Evolutionary conservation across 495 filamentous ascomycete species (phyloP), one percentile per base, ranked within the genome.

Genomic region (Podospora sp.): DNA sequence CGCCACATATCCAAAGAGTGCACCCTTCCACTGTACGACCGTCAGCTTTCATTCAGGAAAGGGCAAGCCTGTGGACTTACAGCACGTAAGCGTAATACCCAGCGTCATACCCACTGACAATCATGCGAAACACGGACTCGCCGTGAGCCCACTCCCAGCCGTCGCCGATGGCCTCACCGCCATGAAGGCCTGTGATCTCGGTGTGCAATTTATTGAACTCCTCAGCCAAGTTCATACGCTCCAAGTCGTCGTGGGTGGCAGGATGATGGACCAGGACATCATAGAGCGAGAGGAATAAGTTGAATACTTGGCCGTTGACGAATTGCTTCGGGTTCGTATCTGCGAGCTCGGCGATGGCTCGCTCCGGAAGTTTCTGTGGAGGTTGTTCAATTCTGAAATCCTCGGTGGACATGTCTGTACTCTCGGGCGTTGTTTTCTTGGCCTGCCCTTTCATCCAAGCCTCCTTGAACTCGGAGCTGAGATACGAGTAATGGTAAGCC

Each of bases 251-350:
- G 70, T 86, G 84, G 70, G 75, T 82, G 40, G 73, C 68, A 12
- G 84, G 83, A 67, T 84, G 75, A 74, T 87, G 84, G 20, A 87
- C 78, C 12, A 79, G 78, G 82, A 86, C 85, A 66, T 87, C 85
- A 78, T 89, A 91, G 71, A 89, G 89, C 51, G 88, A 88, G 68
- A 91, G 90, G 73, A 91, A 89, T 33, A 91, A 79, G 72, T 91
- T 89, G 52, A 87, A 84, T 36, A 91, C 78, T 24, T 61, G 59
- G 20, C 33, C 27, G 70, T 89, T 90, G 78, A 88, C 87, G 16
- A 91, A 78, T 6, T 88, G 87, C 55, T 60, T 59, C 5, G 53
- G 53, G 35, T 65, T 50, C 64, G 70, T 50, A 25, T 55, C 21
- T 29, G 56, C 29, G 4, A 65, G 36, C 53, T 9, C 29, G n/a